Percentiles rank a stretch among this genome's conserved stretches.
Conservation (phyloP, 2,329 filamentous ascomycete genomes). For the Neofusicoccum umdonicola region DNA sequence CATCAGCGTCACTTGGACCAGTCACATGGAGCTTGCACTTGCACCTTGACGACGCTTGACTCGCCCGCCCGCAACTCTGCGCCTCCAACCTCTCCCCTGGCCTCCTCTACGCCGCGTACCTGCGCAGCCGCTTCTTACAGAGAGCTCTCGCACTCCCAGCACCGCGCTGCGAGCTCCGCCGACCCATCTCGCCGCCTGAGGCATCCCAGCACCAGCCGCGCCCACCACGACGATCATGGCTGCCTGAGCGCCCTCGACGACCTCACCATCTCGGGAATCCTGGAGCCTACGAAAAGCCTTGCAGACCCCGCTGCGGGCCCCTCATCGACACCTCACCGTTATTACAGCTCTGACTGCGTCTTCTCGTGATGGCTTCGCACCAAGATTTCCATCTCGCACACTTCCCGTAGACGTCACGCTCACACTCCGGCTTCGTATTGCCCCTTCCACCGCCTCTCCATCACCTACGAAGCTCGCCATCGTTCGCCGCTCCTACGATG, state of each 20-base stretch:
- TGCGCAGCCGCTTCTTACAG: background rate
- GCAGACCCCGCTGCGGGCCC: conserved; percentile 3
- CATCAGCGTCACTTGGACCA: conserved; percentile 17
- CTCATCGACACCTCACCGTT: background rate
- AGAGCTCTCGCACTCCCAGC: background rate
- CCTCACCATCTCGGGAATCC: background rate
- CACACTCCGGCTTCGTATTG: background rate
- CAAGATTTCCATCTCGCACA: conserved; percentile 12
- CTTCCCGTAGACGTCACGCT: conserved; percentile 7
- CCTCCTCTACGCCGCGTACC: conserved; percentile 12
- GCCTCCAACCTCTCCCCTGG: background rate
- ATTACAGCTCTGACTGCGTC: background rate
- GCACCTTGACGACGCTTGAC: conserved; percentile 12
- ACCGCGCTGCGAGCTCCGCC: background rate
- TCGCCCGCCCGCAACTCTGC: background rate
- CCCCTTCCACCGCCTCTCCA: background rate
- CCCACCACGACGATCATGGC: conserved; percentile 10
- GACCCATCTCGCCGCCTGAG: conserved; percentile 12
- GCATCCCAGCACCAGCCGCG: conserved; percentile 4
- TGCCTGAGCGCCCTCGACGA: conserved; percentile 12
- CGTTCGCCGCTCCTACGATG: conserved; percentile 55
- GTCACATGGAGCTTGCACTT: conserved; percentile 18
- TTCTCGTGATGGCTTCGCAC: conserved; percentile 15
- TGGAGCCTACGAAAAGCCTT: conserved; percentile 16
- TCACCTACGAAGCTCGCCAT: background rate